Evolutionary conservation across 2,329 filamentous ascomycete genomes (phyloP).

Genomic region (Aspergillus sojae): DNA sequence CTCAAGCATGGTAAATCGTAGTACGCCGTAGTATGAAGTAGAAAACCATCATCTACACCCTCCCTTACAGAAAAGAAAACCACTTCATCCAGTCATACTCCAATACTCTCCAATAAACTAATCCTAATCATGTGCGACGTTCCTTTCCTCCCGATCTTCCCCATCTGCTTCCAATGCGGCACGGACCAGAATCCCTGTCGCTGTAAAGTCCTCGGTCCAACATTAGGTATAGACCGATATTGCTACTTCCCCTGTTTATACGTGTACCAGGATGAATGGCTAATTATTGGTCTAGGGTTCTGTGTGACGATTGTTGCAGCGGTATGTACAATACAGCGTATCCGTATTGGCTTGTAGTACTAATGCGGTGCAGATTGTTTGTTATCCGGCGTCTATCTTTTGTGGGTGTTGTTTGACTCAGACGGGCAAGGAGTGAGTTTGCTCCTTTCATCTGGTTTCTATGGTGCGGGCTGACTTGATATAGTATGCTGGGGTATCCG

Average conservation of each 20-base stretch:
- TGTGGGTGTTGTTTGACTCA: conserved; percentile 61
- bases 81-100: neutral
- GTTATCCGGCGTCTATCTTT: conserved; percentile 58
- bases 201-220: conserved; percentile 60
- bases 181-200: conserved; percentile 61
- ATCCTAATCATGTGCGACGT: conserved; percentile 34
- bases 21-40: neutral
- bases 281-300: conserved; percentile 39
- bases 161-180: conserved; percentile 59
- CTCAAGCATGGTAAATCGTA: neutral
- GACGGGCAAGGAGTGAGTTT: conserved; percentile 54
- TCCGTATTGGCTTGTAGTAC: neutral
- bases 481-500: conserved; percentile 55
- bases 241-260: neutral
- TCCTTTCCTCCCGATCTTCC: conserved; percentile 51
- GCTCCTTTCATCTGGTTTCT: neutral
- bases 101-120: neutral
- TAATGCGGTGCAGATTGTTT: conserved; percentile 46
- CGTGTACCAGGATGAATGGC: neutral
- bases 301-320: conserved; percentile 52
- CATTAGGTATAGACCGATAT: conserved; percentile 45
- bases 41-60: neutral
- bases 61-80: no score
- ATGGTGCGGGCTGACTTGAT: conserved; percentile 21
- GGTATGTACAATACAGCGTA: conserved; percentile 43